phyloP scores from a whole-genome alignment of 2,329 filamentous ascomycete species.

The Pseudogymnoascus sp. region DNA sequence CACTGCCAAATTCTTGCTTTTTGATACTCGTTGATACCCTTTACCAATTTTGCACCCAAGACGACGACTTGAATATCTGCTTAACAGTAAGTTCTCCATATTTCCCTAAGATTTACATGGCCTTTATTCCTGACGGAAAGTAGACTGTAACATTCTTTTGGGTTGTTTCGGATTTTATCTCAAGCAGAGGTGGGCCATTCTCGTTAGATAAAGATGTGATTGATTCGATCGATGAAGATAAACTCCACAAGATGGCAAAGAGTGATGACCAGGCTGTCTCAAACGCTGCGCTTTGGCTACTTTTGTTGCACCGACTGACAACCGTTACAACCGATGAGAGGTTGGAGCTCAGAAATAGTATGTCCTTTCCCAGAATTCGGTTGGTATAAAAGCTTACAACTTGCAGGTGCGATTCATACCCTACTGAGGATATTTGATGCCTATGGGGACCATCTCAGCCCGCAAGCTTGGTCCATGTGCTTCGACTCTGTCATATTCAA shows the following conservation, averaged over 20 bases:
- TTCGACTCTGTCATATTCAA: constrained; percentile 73
- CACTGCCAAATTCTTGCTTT: constrained; percentile 61
- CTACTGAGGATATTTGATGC: constrained; percentile 85
- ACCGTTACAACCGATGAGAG: constrained; percentile 62
- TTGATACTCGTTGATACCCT: constrained; percentile 76
- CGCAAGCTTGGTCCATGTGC: constrained; percentile 75
- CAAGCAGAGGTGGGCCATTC: constrained; percentile 48
- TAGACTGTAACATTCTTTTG: constrained; percentile 91
- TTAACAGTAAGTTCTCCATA: constrained; percentile 57
- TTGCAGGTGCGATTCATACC: constrained; percentile 70
- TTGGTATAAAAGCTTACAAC: constrained; percentile 33
- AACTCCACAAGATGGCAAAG: constrained; percentile 49
- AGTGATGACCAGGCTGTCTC: constrained; percentile 51
- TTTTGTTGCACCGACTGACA: constrained; percentile 62
- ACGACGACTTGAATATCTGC: constrained; percentile 89
- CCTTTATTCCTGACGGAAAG: neutral
- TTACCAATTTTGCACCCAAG: constrained; percentile 79
- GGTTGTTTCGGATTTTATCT: constrained; percentile 85
- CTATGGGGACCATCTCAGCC: constrained; percentile 69
- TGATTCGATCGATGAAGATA: constrained; percentile 45
- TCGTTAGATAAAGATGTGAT: constrained; percentile 50
- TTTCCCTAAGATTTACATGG: neutral
- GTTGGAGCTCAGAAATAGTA: constrained; percentile 69
- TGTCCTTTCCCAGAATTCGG: constrained; percentile 27
- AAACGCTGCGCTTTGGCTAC: constrained; percentile 67